These are phyloP conservation scores for Agroathelia rolfsii DNA, from an alignment of 1,284 basidiomycete species.

Conservation along the genomic window DNA sequence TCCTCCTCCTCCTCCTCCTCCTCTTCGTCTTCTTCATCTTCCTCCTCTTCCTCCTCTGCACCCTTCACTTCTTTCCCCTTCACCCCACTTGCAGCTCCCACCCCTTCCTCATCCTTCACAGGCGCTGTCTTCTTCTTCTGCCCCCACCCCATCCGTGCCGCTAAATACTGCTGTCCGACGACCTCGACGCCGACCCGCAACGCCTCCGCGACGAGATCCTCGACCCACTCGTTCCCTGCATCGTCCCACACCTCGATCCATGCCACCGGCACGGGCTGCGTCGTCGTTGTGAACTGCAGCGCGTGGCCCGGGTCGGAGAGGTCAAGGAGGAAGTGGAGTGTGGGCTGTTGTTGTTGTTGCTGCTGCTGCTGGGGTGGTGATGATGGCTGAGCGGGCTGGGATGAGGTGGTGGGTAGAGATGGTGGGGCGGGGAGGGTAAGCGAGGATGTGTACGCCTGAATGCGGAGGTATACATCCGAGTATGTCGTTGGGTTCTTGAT, in stretches of 20 bases:
- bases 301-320: constrained; percentile 77
- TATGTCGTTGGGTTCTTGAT: constrained; percentile 72
- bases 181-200: constrained; percentile 77
- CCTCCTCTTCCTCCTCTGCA: constrained; percentile 10
- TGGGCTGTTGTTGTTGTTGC: constrained; percentile 31
- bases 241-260: constrained; percentile 88
- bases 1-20: constrained; percentile 21
- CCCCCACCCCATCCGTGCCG: constrained; percentile 71
- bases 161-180: constrained; percentile 81
- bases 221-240: constrained; percentile 95
- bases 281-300: constrained; percentile 65
- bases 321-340: constrained; percentile 80
- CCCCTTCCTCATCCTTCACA: constrained; percentile 50
- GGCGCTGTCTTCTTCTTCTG: constrained; percentile 17
- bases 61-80: constrained; percentile 20
- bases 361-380: too few relatives aligned
- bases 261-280: constrained; percentile 68
- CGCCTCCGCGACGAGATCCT: constrained; percentile 82
- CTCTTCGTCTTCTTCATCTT: constrained; percentile 14
- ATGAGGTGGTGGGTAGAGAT: too few relatives aligned
- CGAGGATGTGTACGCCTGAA: constrained; percentile 76
- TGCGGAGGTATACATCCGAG: constrained; percentile 86
- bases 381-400: too few relatives aligned
- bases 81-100: constrained; percentile 33
- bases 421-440: constrained; percentile 37